These are phyloP conservation scores for Seiridium cupressi DNA, from an alignment of 2,329 filamentous ascomycete species.

Conservation along the genomic window DNA sequence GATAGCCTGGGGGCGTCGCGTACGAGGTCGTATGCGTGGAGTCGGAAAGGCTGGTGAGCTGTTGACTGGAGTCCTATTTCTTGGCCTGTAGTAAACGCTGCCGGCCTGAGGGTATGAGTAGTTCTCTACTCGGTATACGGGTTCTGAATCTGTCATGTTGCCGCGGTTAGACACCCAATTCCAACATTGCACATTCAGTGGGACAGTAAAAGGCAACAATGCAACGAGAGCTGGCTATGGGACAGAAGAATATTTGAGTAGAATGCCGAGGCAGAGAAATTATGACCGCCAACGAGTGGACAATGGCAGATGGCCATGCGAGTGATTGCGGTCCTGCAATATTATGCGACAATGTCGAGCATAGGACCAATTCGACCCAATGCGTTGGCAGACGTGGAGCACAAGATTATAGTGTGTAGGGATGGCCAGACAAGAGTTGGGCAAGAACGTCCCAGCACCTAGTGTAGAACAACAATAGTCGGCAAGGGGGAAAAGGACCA, in stretches of 20 bases:
- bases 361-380: background rate
- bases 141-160: constrained; percentile 25
- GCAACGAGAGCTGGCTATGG: background rate
- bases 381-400: constrained; percentile 7
- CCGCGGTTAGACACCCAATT: constrained; percentile 18
- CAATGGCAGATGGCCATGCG: background rate
- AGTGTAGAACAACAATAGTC: background rate
- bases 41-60: constrained; percentile 27
- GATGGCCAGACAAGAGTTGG: background rate
- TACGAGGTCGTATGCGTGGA: constrained; percentile 47
- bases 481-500: too few species aligned
- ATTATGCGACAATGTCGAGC: background rate
- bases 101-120: constrained; percentile 20
- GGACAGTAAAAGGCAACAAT: background rate
- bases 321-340: background rate
- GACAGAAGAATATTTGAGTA: background rate
- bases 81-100: constrained; percentile 27
- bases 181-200: background rate
- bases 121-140: constrained; percentile 14
- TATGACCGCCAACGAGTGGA: background rate
- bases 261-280: background rate
- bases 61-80: constrained; percentile 19
- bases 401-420: background rate
- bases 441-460: background rate
- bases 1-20: constrained; percentile 50